Evolutionary conservation across 1,284 basidiomycete genomes (phyloP).

Genomic region (Rugosomyces carneus): DNA sequence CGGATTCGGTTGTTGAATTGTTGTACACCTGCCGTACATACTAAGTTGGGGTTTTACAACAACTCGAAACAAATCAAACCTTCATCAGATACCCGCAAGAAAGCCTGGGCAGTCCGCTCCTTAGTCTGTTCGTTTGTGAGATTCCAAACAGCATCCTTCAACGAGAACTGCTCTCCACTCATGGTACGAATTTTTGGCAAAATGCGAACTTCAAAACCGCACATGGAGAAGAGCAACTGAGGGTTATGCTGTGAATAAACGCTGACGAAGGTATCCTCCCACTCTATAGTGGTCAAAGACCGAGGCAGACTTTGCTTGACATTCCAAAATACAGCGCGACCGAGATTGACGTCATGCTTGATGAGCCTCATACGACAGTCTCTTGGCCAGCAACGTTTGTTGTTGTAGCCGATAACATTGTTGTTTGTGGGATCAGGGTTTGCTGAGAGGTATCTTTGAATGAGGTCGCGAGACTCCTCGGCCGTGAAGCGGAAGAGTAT

Average conservation of each 20-base stretch:
- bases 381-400: slow-evolving; percentile 98
- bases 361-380: slow-evolving; percentile 99
- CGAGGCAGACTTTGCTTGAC: slow-evolving; percentile 96
- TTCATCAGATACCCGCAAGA: slow-evolving; percentile 95
- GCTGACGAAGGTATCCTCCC: slow-evolving; percentile 95
- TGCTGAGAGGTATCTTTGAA: slow-evolving; percentile 94
- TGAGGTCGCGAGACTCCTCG: slow-evolving; percentile 95
- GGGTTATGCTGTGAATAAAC: slow-evolving; percentile 99
- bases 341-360: slow-evolving; percentile 99
- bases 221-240: slow-evolving; percentile 97
- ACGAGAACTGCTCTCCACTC: slow-evolving; percentile 92
- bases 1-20: slow-evolving; percentile 96
- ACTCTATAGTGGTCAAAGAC: slow-evolving; percentile 97
- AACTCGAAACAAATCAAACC: slow-evolving; percentile 33
- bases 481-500: slow-evolving; percentile 98
- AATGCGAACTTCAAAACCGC: slow-evolving; percentile 95
- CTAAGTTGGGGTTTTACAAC: slow-evolving; percentile 16
- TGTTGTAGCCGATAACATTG: slow-evolving; percentile 98
- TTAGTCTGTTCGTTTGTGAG: slow-evolving; percentile 94
- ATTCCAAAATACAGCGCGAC: slow-evolving; percentile 98
- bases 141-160: slow-evolving; percentile 98
- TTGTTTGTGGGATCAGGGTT: slow-evolving; percentile 99
- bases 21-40: slow-evolving; percentile 64
- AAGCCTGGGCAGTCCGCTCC: slow-evolving; percentile 96
- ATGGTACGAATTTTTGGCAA: slow-evolving; percentile 92